phyloP scores from a whole-genome alignment of 768 basidiomycete species.

The Phylloporus sp. region DNA sequence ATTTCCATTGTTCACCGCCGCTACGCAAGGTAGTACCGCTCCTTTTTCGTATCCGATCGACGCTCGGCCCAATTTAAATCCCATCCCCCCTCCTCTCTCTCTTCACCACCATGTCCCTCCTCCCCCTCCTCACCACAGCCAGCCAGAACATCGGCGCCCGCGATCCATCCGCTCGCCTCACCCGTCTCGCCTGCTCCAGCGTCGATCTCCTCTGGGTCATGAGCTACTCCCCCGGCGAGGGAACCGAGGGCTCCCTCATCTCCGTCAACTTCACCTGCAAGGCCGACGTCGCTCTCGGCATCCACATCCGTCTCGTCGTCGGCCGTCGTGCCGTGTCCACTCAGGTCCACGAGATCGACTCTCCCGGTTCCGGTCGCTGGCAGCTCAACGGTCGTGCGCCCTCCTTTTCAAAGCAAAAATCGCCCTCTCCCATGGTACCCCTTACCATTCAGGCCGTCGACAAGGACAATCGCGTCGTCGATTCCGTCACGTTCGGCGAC shows the following conservation, averaged over 20 bases:
- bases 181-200: slow-evolving; percentile 40
- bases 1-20: slow-evolving; percentile 11
- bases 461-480: slow-evolving; percentile 48
- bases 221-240: slow-evolving; percentile 60
- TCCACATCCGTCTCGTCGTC: slow-evolving; percentile 71
- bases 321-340: slow-evolving; percentile 66
- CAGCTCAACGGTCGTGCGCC: slow-evolving; percentile 63
- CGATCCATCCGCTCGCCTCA: slow-evolving; percentile 5
- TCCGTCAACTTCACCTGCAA: slow-evolving; percentile 47
- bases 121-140: not conserved
- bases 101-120: slow-evolving; percentile 1
- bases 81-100: not conserved
- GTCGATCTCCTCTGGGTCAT: slow-evolving; percentile 58
- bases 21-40: too few species aligned
- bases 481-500: slow-evolving; percentile 65
- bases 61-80: slow-evolving; percentile 24
- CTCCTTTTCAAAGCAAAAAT: slow-evolving; percentile 38
- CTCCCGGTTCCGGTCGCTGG: slow-evolving; percentile 49
- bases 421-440: slow-evolving; percentile 40
- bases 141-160: slow-evolving; percentile 8
- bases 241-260: slow-evolving; percentile 58
- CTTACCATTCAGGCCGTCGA: slow-evolving; percentile 62
- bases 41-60: slow-evolving; percentile 23
- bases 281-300: slow-evolving; percentile 21
- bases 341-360: slow-evolving; percentile 51